Percentiles rank a stretch among this genome's conserved stretches.
phyloP scores from a whole-genome alignment of 2,329 filamentous ascomycete genomes.

The Chalara sp. region DNA sequence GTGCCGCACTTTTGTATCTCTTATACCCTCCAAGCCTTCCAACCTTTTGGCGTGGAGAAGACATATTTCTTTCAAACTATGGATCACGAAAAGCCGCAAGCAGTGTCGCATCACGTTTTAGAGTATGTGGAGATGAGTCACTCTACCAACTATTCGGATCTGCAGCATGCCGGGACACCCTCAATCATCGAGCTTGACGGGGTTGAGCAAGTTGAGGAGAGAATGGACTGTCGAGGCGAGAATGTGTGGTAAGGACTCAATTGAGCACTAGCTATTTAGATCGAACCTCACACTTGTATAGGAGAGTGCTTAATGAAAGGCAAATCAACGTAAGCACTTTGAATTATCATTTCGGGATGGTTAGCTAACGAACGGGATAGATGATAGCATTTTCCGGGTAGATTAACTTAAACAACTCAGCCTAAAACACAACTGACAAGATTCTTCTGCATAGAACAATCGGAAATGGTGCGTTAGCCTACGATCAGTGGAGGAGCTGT shows the following conservation, averaged over 20 bases:
- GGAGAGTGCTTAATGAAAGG: slow-evolving; percentile 33
- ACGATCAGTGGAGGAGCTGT: no score
- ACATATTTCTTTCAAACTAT: slow-evolving; percentile 14
- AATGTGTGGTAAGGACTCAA: slow-evolving; percentile 23
- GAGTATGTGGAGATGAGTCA: slow-evolving; percentile 14
- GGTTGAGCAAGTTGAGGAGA: slow-evolving; percentile 17
- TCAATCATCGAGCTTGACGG: slow-evolving; percentile 20
- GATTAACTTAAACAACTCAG: slow-evolving; percentile 6
- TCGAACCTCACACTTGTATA: slow-evolving; percentile 9
- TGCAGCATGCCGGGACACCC: slow-evolving; percentile 11
- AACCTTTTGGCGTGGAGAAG: no score
- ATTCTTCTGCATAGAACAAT: slow-evolving; percentile 28
- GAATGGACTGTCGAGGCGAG: slow-evolving; percentile 20
- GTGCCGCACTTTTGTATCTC: no score
- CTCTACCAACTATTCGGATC: slow-evolving; percentile 15
- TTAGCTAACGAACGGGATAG: slow-evolving; percentile 19
- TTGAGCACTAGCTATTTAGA: not conserved
- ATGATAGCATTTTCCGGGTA: slow-evolving; percentile 40
- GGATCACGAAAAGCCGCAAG: slow-evolving; percentile 24
- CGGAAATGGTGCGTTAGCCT: slow-evolving; percentile 34
- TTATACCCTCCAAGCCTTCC: no score
- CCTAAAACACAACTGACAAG: slow-evolving; percentile 1
- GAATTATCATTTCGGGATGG: no score
- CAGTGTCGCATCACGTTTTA: slow-evolving; percentile 19
- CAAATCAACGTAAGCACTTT: slow-evolving; percentile 35